Evolutionary conservation across 306 rosid species (phyloP), one percentile per base, ranked within the genome.

Genomic region (Cicer judaicum): DNA sequence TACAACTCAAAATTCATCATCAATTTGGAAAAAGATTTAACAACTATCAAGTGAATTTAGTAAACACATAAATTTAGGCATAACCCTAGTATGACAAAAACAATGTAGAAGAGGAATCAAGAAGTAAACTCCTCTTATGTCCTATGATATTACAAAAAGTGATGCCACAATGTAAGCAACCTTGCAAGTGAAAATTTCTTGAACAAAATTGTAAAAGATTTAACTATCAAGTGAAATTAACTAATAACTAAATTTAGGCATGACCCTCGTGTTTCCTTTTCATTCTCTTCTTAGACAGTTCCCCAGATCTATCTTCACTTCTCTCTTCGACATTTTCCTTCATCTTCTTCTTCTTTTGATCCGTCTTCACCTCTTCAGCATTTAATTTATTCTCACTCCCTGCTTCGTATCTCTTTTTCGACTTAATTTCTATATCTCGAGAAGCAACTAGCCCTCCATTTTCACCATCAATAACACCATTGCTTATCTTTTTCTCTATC

Each of bases 211-310:
- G 52, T 55, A 57, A 36, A 8, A 21, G 47, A 52, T 64, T 8
- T 54, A 72, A 62, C 50, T 43, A 43, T 14, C 14, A 49, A 61
- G 74, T 10, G 67, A 76, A 24, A 47, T 11, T 39, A 10, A 11
- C 2, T 14, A 62, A 54, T 40, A 43, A 41, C 42, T 16, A 76
- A 12, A 18, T 53, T 36, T 64, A 38, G 21, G 21, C 9, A 44
- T 72, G 18, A 13, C 13, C 57, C 7, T 42, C 3, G 2, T 74
- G 76, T 60, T 80, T 74, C 53, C 38, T 80, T 61, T 80, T 74
- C 72, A 29, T 68, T 80, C n/a, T 74, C 76, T 80, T 80, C 43
- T 79, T 66, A 8, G 50, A 18, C n/a, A 7, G 11, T 19, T 57
- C 78, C 55, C 46, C 59, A 0, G 80, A 38, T 72, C 9, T 57